Evolutionary conservation across 768 basidiomycete genomes (phyloP).

Genomic region (Collybia nuda): DNA sequence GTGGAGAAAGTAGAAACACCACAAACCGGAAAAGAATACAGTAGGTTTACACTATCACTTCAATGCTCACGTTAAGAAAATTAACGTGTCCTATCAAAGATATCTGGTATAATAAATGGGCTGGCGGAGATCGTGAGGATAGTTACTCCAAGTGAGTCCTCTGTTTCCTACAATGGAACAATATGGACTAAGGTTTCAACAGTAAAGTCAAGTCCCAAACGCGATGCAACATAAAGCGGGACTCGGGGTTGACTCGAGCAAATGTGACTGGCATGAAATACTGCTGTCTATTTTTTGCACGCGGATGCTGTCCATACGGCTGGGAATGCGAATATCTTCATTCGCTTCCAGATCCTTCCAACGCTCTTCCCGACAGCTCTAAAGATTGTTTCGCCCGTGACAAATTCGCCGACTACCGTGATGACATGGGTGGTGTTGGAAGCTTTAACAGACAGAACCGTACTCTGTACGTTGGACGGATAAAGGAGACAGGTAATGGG

Average conservation of each 20-base stretch:
- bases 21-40: slow-evolving; percentile 96
- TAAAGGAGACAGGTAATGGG: slow-evolving; percentile 88
- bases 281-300: slow-evolving; percentile 91
- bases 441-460: slow-evolving; percentile 93
- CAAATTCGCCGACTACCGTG: slow-evolving; percentile 95
- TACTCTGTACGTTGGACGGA: slow-evolving; percentile 91
- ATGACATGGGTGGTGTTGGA: slow-evolving; percentile 99
- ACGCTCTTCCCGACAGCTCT: slow-evolving; percentile 81
- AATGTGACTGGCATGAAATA: slow-evolving; percentile 93
- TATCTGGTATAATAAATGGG: slow-evolving; percentile 99
- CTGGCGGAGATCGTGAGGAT: slow-evolving; percentile 98
- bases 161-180: not conserved
- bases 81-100: slow-evolving; percentile 42
- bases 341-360: slow-evolving; percentile 70
- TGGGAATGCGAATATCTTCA: slow-evolving; percentile 98
- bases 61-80: not conserved
- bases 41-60: slow-evolving; percentile 44
- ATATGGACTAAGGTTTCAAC: slow-evolving; percentile 9
- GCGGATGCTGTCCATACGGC: slow-evolving; percentile 97
- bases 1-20: slow-evolving; percentile 86
- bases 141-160: slow-evolving; percentile 84
- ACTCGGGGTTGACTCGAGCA: slow-evolving; percentile 92
- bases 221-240: slow-evolving; percentile 83
- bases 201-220: slow-evolving; percentile 96
- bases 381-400: slow-evolving; percentile 97